Conservation (phyloP, 768 basidiomycete genomes). For the Termitomyces heimii region DNA sequence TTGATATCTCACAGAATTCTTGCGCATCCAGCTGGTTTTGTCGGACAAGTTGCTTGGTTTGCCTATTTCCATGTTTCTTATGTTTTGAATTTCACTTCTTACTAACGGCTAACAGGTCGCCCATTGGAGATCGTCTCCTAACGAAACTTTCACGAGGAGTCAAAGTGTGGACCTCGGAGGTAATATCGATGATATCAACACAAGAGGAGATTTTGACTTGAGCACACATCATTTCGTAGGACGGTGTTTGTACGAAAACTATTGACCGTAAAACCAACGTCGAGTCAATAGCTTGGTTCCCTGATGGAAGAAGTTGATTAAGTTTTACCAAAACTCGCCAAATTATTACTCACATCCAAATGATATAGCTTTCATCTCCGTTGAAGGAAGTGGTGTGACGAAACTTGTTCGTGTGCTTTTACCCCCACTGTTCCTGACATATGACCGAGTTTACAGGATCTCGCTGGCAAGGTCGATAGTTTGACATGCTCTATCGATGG, state of each 20-base stretch:
- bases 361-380: slow-evolving; percentile 57
- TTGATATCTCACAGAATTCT: slow-evolving; percentile 57
- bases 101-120: slow-evolving; percentile 40
- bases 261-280: slow-evolving; percentile 52
- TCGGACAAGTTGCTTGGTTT: slow-evolving; percentile 69
- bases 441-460: slow-evolving; percentile 32
- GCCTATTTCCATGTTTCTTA: not conserved
- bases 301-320: slow-evolving; percentile 48
- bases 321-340: not conserved
- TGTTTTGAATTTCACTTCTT: not conserved
- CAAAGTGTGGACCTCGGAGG: slow-evolving; percentile 70
- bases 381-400: slow-evolving; percentile 56
- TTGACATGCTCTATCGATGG: not conserved
- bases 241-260: slow-evolving; percentile 62
- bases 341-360: not conserved
- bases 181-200: slow-evolving; percentile 19
- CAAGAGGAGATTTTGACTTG: not conserved
- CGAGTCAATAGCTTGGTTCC: slow-evolving; percentile 66
- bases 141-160: slow-evolving; percentile 61
- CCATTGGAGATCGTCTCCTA: slow-evolving; percentile 52
- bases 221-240: slow-evolving; percentile 26
- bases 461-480: slow-evolving; percentile 46
- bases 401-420: slow-evolving; percentile 42
- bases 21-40: slow-evolving; percentile 66
- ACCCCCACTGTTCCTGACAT: slow-evolving; percentile 1